Evolutionary conservation across 441 rosid genomes (phyloP).

Genomic region (Aleurites moluccanus): DNA sequence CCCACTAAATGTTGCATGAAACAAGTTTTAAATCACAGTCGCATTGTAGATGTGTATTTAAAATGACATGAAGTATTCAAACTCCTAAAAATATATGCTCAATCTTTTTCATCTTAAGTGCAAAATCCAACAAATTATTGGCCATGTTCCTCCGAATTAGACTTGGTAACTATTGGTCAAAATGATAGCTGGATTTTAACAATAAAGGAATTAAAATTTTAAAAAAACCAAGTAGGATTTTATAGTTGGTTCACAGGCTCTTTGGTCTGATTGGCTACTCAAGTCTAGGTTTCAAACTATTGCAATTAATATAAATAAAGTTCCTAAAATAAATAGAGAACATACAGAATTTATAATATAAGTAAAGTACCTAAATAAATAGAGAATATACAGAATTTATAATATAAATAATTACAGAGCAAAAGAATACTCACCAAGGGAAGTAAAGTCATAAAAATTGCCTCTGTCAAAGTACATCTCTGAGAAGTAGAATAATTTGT

Average conservation of each 20-base stretch:
- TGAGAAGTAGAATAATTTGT: constrained; percentile 32
- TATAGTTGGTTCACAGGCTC: background rate
- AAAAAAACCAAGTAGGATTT: background rate
- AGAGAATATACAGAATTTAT: constrained; percentile 1
- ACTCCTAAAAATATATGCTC: background rate
- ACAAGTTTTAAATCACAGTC: background rate
- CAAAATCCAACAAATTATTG: background rate
- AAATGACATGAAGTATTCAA: too few relatives aligned
- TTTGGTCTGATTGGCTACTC: background rate
- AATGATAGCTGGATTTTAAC: background rate
- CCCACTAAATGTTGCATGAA: background rate
- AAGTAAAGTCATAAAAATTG: constrained; percentile 94
- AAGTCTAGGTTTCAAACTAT: background rate
- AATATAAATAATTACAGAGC: constrained; percentile 2
- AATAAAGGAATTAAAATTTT: background rate
- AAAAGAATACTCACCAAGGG: constrained; percentile 70
- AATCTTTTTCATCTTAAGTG: background rate
- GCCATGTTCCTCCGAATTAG: constrained; percentile 1
- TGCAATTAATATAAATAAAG: background rate
- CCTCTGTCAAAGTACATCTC: constrained; percentile 95
- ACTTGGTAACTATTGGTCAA: background rate
- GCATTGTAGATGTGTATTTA: too few relatives aligned
- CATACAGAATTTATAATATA: background rate
- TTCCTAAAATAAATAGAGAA: constrained; percentile 7
- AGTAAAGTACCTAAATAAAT: constrained; percentile 6